Base-by-base conservation (phyloP, 2,329 filamentous ascomycete genomes). In the Akanthomyces muscarius region DNA sequence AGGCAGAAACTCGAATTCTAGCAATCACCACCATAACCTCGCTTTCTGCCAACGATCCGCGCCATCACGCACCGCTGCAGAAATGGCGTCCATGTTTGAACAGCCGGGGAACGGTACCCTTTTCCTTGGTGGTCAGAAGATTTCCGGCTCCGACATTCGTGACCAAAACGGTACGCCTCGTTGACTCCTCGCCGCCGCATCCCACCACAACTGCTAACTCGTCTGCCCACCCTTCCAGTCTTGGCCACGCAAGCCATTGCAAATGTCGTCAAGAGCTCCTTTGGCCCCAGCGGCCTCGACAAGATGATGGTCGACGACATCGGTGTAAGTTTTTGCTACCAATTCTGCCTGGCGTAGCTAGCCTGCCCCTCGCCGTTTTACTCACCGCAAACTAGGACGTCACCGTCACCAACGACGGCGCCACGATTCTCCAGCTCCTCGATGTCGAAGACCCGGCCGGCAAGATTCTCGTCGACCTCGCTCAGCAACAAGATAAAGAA, bases 291-390 rank as follows among this genome's bases (percentile, higher is more conserved):
- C 66, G 95, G 95, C 55, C 85, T 99, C 69, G 95, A 99, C 77
- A 99, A 99, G 86, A 99, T 99, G 95, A 98, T 99, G 95, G 95
- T 99, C 71, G 95, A 99, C 80, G 95, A 99, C 76, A 98, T 99
- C 76, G 95, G 95, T 74, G 89, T 92, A 86, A 71, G 88, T 71
- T 66, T 68, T 62, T 58, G 62, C 44, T 47, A 45, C 6, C 45
- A 44, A 53, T 61, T 44, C 25, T 23, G n/a, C 45, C 13, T 53
- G n/a, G 23, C 33, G 41, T 48, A 45, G 48, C 42, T 36, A 61
- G 45, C 41, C 21, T 50, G 60, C 50, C 48, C 21, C 63, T 66
- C 56, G 59, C 63, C 63, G 55, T 48, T 60, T 63, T 62, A 62
- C 68, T 71, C 59, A 69, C 65, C 63, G 59, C 48, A 63, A 64